These are phyloP conservation scores for Vigna nakashimae DNA, from an alignment of 306 rosid species.

Conservation along the genomic window DNA sequence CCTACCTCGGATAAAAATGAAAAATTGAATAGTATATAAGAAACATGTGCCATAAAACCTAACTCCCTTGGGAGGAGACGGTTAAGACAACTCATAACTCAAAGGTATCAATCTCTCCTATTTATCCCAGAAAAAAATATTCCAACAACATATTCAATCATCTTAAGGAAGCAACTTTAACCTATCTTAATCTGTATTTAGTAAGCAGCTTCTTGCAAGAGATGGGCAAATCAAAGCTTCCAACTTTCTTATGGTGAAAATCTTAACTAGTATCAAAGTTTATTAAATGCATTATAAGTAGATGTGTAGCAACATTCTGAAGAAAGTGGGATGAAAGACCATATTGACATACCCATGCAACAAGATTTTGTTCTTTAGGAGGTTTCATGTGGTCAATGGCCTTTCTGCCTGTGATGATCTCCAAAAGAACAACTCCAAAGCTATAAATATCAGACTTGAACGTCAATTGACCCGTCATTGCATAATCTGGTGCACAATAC, in stretches of 20 bases:
- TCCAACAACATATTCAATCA: no score
- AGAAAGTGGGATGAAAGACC: background rate
- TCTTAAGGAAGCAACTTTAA: no score
- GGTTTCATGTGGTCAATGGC: slow-evolving; percentile 69
- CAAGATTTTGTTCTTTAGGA: slow-evolving; percentile 77
- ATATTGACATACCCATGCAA: slow-evolving; percentile 80
- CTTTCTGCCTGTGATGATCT: slow-evolving; percentile 89
- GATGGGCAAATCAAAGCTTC: no score
- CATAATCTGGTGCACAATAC: slow-evolving; percentile 98
- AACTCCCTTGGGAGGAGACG: no score
- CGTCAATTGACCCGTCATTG: slow-evolving; percentile 97
- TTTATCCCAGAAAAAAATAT: no score
- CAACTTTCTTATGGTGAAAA: background rate
- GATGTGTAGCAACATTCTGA: background rate
- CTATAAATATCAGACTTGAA: slow-evolving; percentile 95
- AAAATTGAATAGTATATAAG: no score
- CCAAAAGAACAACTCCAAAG: slow-evolving; percentile 98
- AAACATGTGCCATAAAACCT: no score
- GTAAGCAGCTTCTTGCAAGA: no score
- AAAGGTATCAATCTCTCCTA: no score
- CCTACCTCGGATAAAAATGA: no score
- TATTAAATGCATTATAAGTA: background rate
- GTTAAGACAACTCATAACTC: no score
- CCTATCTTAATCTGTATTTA: background rate
- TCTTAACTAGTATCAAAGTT: background rate